phyloP scores from a whole-genome alignment of 768 basidiomycete species.

The Rossbeevera mucosa region DNA sequence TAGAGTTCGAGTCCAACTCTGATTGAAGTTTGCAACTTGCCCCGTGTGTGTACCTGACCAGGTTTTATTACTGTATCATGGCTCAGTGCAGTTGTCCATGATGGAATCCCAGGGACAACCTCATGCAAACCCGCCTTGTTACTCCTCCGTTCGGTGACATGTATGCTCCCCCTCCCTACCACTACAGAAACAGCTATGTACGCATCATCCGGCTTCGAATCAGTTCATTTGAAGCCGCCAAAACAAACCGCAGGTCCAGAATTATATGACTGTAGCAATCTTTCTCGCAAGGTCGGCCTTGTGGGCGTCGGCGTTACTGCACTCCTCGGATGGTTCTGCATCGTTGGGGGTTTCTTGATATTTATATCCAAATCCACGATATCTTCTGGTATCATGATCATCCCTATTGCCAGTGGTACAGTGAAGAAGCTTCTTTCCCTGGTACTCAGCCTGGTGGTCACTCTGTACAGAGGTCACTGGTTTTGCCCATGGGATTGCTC shows the following conservation, averaged over 20 bases:
- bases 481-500: slow-evolving; percentile 24
- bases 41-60: no score
- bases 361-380: slow-evolving; percentile 20
- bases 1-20: no score
- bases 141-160: slow-evolving; percentile 3
- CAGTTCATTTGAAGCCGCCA: slow-evolving; percentile 12
- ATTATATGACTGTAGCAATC: slow-evolving; percentile 25
- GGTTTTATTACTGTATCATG: no score
- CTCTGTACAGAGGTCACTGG: slow-evolving; percentile 30
- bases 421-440: slow-evolving; percentile 21
- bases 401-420: slow-evolving; percentile 10
- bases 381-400: slow-evolving; percentile 22
- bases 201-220: slow-evolving; percentile 17
- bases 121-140: no score
- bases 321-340: slow-evolving; percentile 24
- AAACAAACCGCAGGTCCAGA: slow-evolving; percentile 22
- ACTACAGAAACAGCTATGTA: slow-evolving; percentile 7
- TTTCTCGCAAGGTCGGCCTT: slow-evolving; percentile 23
- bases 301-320: slow-evolving; percentile 23
- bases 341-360: slow-evolving; percentile 22
- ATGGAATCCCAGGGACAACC: no score
- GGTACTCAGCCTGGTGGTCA: slow-evolving; percentile 26
- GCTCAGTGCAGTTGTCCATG: no score
- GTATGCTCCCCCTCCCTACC: neutral
- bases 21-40: no score